Evolutionary conservation across 2,329 filamentous ascomycete genomes (phyloP), one percentile per base, ranked within the genome.

Genomic region (Ceratocystis destructans): DNA sequence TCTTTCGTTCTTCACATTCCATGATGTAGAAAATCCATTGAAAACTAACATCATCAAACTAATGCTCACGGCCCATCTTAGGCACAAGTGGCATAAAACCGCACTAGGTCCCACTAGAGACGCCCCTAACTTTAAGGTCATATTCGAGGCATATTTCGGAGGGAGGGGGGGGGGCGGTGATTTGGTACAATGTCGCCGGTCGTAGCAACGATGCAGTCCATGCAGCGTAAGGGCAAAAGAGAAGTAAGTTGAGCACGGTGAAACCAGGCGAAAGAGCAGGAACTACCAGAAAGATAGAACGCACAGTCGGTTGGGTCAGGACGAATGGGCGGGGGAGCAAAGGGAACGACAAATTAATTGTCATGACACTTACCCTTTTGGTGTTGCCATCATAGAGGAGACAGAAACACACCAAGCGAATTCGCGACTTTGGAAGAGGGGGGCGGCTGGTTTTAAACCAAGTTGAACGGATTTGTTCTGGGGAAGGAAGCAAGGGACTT

Each of bases 381-480:
- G 62, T 64, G 66, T 64, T 62, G 66, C 62, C 66, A 67, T 67
- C 62, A 41, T 67, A 62, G 53, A 67, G 55, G 45, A 37, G 10
- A 64, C 37, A 61, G 50, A 41, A 61, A 64, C 61, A 53, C 46
- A 61, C 62, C 31, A 46, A n/a, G 55, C 55, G 37, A 33, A n/a
- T n/a, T 62, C 66, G 62, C 62, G 62, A 67, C 37, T 61, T 61
- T 64, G 20, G 66, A 61, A 62, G 62, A 64, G 66, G 62, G 66
- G 44, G 44, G 59, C 53, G 33, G 61, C 50, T 50, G 61, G 61
- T 67, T 67, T 64, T 67, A 67, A 61, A 44, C 45, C 22, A n/a
- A 55, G 33, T 22, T 33, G 59, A 66, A 57, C 59, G 53, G 20
- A 44, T 55, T 46, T 66, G 46, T 59, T 59, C 28, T 59, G 17